Conservation (phyloP, 75 land plant genomes). For the Adiantum capillusveneris region DNA sequence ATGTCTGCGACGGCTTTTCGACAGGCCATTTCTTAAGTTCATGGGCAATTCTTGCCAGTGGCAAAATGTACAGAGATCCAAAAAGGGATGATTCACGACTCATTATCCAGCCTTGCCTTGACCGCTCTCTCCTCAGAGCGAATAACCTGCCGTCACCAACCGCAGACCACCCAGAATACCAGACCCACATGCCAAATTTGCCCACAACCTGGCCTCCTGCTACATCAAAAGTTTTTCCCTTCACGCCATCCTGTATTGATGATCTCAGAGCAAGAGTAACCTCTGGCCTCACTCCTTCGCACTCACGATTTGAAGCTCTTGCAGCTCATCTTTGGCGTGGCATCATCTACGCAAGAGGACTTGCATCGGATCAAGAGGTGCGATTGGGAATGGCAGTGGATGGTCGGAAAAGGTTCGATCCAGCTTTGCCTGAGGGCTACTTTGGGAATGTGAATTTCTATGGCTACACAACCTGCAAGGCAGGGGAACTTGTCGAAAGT, state of each 20-base stretch:
- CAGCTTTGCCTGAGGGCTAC: no score
- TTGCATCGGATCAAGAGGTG: background rate
- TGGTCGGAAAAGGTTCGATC: no score
- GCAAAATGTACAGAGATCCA: no score
- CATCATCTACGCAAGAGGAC: no score
- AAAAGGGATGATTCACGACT: constrained; percentile 1
- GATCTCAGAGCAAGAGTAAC: background rate
- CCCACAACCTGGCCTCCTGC: constrained; percentile 8
- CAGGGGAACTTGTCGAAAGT: no score
- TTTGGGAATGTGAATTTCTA: no score
- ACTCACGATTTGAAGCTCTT: constrained; percentile 14
- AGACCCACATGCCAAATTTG: background rate
- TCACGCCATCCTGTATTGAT: constrained; percentile 1
- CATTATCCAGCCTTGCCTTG: constrained; percentile 1
- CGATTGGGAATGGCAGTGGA: constrained; percentile 16
- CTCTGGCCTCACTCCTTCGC: background rate
- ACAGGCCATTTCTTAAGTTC: constrained; percentile 12
- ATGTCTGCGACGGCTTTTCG: constrained; percentile 19
- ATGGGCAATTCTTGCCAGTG: constrained; percentile 8
- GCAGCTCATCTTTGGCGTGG: constrained; percentile 20
- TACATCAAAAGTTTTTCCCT: constrained; percentile 11
- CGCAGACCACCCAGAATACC: constrained; percentile 13
- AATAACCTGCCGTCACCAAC: constrained; percentile 12
- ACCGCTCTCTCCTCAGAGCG: constrained; percentile 15
- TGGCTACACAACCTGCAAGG: no score